Conservation (phyloP, 345 rosid species). For the Raphanus raphanistrum region DNA sequence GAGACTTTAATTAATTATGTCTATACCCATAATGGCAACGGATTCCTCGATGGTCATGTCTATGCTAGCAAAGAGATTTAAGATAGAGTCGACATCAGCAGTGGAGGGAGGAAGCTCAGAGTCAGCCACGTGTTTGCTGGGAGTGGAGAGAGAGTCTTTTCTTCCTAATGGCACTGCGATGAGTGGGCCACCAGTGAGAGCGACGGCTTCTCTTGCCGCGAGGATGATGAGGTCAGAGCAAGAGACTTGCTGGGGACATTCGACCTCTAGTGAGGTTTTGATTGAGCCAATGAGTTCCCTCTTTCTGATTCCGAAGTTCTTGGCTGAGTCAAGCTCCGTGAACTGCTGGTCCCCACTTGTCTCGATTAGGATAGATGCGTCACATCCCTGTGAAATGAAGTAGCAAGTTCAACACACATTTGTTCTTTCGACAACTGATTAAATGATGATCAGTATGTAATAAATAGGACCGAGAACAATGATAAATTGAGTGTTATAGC, state of each 20-base stretch:
- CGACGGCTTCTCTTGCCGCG: constrained; percentile 50
- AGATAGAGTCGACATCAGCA: constrained; percentile 42
- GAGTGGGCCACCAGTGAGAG: constrained; percentile 40
- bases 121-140: constrained; percentile 41
- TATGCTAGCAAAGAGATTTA: constrained; percentile 34
- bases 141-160: constrained; percentile 37
- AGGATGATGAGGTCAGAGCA: constrained; percentile 49
- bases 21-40: constrained; percentile 49
- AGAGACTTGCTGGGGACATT: constrained; percentile 49
- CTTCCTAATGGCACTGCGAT: constrained; percentile 45
- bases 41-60: constrained; percentile 48
- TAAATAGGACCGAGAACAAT: not conserved
- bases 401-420: not conserved
- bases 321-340: constrained; percentile 41
- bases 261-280: constrained; percentile 43
- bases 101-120: constrained; percentile 44
- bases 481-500: not conserved
- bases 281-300: constrained; percentile 39
- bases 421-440: not conserved
- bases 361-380: constrained; percentile 49
- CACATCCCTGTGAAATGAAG: constrained; percentile 43
- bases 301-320: constrained; percentile 51
- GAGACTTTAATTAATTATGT: not conserved
- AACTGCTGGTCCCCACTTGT: constrained; percentile 27
- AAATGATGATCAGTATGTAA: not conserved